Base-by-base conservation (phyloP, 768 basidiomycete species). In the Russula griseocarnosa region DNA sequence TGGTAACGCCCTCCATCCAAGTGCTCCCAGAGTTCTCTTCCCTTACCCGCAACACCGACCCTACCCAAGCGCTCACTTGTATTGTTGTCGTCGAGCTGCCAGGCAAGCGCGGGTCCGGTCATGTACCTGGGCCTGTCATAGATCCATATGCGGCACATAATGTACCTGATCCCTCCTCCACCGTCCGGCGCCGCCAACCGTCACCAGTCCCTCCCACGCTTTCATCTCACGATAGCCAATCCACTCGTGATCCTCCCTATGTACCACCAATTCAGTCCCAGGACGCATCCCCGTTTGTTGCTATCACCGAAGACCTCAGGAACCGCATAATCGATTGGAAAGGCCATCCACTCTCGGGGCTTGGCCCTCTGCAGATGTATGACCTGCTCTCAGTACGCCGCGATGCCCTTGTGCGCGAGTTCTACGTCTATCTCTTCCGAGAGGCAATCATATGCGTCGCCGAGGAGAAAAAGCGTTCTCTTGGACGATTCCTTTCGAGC, bases 361-460 rank as follows among this genome's bases (percentile, higher is more conserved):
- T 98, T 28, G 97, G 96, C 8, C 82, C 86, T 1, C 79, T 97
- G 51, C 90, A 90, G 69, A 92, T 97, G 84, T 97, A 92, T 74
- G 96, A 97, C 75, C 80, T 94, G 52, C 77, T 98, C 30, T 87
- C 86, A 55, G 94, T 98, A 49, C 85, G 94, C 56, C 86, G 95
- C 55, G 96, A 96, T 68, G 78, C 87, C 11, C 88, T 93, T 65
- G 88, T 95, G 22, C 86, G 94, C 60, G 95, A 97, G 74, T 98
- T 98, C 75, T 91, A 87, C 72, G 93, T 97, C 65, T 98, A 98
- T 77, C 83, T 99, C 30, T 99, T 98, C 84, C 89, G 88, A 71
- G 94, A 98, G 74, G 97, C 97, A 11, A 91, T 99, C 68, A 94
- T 99, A 64, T 99, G 97, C 74, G 94, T 98, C n/a, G 73, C 68